Evolutionary conservation across 163 green algal genomes (phyloP).

Genomic region (Scenedesmus sp.): DNA sequence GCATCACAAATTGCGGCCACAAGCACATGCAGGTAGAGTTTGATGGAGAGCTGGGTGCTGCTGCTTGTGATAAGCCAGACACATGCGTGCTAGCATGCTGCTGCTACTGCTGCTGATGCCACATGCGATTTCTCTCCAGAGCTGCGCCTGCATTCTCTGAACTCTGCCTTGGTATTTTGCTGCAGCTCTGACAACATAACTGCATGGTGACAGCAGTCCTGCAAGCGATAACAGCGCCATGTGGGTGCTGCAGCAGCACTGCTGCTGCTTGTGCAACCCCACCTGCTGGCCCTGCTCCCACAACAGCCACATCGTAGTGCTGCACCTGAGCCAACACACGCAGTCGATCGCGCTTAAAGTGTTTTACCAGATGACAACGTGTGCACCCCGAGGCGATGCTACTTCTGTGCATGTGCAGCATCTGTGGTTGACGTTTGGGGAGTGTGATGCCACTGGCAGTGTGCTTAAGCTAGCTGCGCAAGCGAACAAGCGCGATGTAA

Average conservation of each 20-base stretch:
- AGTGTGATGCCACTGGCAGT: not conserved
- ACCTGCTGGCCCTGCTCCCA: constrained; percentile 31
- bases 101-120: too few relatives aligned
- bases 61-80: too few relatives aligned
- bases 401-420: not conserved
- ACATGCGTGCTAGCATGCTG: too few relatives aligned
- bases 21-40: too few relatives aligned
- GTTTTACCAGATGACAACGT: not conserved
- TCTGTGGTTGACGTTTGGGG: not conserved
- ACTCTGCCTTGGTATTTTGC: too few relatives aligned
- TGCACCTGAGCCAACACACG: not conserved
- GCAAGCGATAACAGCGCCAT: not conserved
- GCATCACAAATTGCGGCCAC: too few relatives aligned
- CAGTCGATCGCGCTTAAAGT: not conserved
- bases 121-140: too few relatives aligned
- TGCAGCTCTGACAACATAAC: too few relatives aligned
- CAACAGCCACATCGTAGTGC: constrained; percentile 36
- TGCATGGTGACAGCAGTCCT: not conserved
- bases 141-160: too few relatives aligned
- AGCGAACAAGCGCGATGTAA: too few relatives aligned
- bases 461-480: too few relatives aligned
- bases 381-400: not conserved
- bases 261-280: not conserved
- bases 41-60: too few relatives aligned
- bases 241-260: not conserved